phyloP scores from a whole-genome alignment of 139 green algal species.

The Ettlia oleoabundans region DNA sequence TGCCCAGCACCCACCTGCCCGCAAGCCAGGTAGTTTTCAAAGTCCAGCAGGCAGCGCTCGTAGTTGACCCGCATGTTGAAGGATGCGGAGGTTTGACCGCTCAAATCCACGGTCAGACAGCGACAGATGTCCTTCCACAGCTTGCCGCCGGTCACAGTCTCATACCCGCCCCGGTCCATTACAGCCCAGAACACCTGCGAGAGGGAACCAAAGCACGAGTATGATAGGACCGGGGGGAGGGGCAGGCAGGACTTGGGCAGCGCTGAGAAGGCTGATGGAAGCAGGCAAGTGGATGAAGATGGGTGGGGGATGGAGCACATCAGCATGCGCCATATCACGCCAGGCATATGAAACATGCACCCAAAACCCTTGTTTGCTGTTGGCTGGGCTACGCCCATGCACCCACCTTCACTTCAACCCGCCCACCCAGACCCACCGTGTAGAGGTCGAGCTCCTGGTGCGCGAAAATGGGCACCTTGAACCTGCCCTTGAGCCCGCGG shows the following conservation, averaged over 20 bases:
- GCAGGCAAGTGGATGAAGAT: no score
- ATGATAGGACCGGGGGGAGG: neutral
- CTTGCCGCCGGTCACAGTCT: conserved; percentile 67
- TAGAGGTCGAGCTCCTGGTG: conserved; percentile 75
- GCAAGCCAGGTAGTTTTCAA: conserved; percentile 77
- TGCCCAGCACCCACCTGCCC: conserved; percentile 19
- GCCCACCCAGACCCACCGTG: conserved; percentile 44
- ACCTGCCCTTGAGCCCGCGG: conserved; percentile 57
- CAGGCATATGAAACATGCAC: no score
- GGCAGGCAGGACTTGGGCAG: neutral
- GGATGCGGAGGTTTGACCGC: conserved; percentile 66
- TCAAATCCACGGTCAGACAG: conserved; percentile 62
- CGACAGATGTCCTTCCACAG: conserved; percentile 80
- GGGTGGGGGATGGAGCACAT: no score
- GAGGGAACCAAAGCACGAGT: neutral
- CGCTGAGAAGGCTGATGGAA: neutral
- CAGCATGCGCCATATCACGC: no score
- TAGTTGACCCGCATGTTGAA: conserved; percentile 84
- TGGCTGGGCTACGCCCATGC: neutral
- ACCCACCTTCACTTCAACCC: neutral
- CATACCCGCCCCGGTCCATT: conserved; percentile 71
- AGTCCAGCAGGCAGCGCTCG: conserved; percentile 81
- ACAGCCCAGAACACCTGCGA: conserved; percentile 77
- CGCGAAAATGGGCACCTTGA: conserved; percentile 73
- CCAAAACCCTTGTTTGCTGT: no score